Conservation (phyloP, 805 yeast genomes). For the Ogataea trehaloabstinens region DNA sequence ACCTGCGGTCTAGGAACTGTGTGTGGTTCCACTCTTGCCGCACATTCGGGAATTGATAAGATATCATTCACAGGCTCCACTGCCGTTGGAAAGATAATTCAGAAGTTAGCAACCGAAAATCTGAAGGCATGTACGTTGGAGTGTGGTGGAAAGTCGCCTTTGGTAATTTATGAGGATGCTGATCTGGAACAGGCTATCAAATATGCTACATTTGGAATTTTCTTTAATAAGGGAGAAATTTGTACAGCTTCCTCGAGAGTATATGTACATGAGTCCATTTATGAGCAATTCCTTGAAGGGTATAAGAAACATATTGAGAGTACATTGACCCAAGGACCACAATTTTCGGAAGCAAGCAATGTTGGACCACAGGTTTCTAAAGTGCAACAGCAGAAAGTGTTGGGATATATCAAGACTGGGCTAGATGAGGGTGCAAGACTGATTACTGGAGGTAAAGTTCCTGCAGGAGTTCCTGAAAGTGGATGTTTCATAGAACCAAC, state of each 20-base stretch:
- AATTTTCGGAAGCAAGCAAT: constrained; percentile 71
- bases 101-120: constrained; percentile 77
- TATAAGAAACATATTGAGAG: constrained; percentile 53
- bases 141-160: constrained; percentile 96
- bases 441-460: constrained; percentile 59
- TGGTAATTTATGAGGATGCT: constrained; percentile 83
- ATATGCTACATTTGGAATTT: constrained; percentile 77
- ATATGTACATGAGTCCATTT: constrained; percentile 80
- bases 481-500: constrained; percentile 76
- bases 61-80: constrained; percentile 72
- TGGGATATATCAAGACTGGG: constrained; percentile 75
- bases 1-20: constrained; percentile 61
- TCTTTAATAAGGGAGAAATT: constrained; percentile 93
- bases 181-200: constrained; percentile 73
- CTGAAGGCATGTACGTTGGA: constrained; percentile 91
- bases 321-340: constrained; percentile 68
- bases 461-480: constrained; percentile 37
- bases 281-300: constrained; percentile 69
- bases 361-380: constrained; percentile 94
- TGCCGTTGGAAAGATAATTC: constrained; percentile 72
- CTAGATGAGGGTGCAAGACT: constrained; percentile 79
- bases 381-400: constrained; percentile 73
- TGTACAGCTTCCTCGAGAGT: constrained; percentile 95
- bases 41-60: constrained; percentile 58
- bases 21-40: constrained; percentile 58